Evolutionary conservation across 225 moss, liverwort and hornwort species (phyloP), one percentile per base, ranked within the genome.

Genomic region (Pseudoscleropodium purum): DNA sequence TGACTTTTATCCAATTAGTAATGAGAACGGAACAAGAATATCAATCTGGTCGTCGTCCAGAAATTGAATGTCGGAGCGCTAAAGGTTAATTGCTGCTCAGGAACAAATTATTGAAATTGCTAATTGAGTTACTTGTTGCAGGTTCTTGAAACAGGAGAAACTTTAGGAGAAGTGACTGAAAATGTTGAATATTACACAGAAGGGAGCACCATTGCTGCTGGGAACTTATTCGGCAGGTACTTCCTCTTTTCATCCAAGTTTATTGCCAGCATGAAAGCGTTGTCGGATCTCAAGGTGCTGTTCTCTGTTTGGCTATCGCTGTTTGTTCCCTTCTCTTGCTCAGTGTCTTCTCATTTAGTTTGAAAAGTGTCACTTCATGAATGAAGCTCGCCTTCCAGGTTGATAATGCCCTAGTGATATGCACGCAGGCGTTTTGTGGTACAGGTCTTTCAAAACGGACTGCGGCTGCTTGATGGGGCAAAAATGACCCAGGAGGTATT

Each of bases 61-160:
- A 31, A 64, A 31, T 64, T 63, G 30, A 15, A 63, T 29, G 29
- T 63, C 30, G 15, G 63, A 63, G 30, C 15, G 63, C 30, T 30
- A 7, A 31, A 30, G 31, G 31, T 64, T 49, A 57, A 23, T 33
- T 84, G n/a, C 54, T 89, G 87, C 62, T 87, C 34, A 62, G 68
- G 41, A 87, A 57, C 47, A 69, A 62, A 69, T 61, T 49, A 39
- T 72, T 54, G 49, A 60, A 65, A 79, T 85, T 82, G 41, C 84
- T 83, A 47, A 87, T 83, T 25, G 74, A 74, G 60, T 86, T 83
- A 83, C 85, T 85, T 83, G 85, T 86, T 83, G 79, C 93, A 95
- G 95, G 92, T 99, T 92, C 93, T 99, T 73, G 95, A 96, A 93
- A 97, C 97, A 76, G 97, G 97, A 87, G 99, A 99, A 74, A 95